A percentile compares a stretch with the other conserved stretches of the same genome.
Conservation (phyloP, 1,284 basidiomycete genomes). For the Ustilago crameri region DNA sequence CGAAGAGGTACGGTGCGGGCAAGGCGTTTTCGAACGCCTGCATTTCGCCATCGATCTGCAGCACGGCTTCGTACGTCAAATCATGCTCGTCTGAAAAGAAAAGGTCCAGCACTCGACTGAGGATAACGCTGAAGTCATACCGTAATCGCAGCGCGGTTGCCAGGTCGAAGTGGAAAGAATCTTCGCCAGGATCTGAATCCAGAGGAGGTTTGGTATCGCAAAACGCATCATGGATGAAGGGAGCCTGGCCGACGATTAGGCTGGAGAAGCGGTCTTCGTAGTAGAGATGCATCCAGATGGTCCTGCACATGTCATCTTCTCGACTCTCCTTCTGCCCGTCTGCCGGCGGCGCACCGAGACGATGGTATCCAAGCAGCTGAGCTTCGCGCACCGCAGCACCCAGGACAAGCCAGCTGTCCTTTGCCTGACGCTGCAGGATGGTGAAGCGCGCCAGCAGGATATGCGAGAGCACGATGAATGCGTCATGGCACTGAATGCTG, state of each 20-base stretch:
- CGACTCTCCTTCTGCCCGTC: constrained; percentile 8
- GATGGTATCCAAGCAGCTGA: constrained; percentile 21
- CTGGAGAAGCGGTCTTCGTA: constrained; percentile 19
- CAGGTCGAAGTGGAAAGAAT: background rate
- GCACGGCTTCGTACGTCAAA: constrained; percentile 6
- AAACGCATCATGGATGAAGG: constrained; percentile 21
- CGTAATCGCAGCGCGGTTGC: constrained; percentile 7
- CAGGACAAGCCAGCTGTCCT: constrained; percentile 25
- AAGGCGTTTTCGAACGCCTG: constrained; percentile 3
- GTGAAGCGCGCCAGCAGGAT: constrained; percentile 13
- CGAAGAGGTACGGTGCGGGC: constrained; percentile 1
- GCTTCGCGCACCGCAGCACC: constrained; percentile 14
- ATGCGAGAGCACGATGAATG: constrained; percentile 17
- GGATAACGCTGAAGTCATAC: constrained; percentile 13
- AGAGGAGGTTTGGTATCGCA: constrained; percentile 11
- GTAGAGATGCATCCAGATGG: constrained; percentile 20
- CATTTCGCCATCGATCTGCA: constrained; percentile 14
- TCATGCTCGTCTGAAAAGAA: constrained; percentile 17
- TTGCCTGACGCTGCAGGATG: constrained; percentile 29
- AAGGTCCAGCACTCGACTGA: constrained; percentile 8
- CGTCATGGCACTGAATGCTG: constrained; percentile 19
- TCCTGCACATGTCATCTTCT: constrained; percentile 5
- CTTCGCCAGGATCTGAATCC: background rate
- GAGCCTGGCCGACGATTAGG: constrained; percentile 22
- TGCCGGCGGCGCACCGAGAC: constrained; percentile 7